Percentiles rank a stretch among this genome's conserved stretches.
phyloP scores from a whole-genome alignment of 139 green algal genomes.

The Chlorella sorokiniana region DNA sequence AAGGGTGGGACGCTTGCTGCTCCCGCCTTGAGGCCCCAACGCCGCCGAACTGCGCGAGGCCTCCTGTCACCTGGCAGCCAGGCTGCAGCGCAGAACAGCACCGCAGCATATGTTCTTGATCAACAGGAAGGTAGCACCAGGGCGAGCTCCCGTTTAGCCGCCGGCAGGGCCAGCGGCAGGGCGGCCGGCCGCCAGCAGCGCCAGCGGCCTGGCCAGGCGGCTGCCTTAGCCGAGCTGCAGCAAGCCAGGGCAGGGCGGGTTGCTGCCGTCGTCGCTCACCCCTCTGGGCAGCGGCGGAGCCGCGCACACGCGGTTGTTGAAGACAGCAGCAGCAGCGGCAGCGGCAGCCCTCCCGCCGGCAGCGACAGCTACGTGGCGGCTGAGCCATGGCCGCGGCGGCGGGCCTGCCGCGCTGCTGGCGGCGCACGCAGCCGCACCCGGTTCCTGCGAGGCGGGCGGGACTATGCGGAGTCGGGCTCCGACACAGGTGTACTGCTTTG shows the following conservation, averaged over 20 bases:
- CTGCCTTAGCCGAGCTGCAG: background rate
- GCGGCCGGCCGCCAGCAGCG: background rate
- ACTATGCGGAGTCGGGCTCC: conserved; percentile 19
- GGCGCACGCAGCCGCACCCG: background rate
- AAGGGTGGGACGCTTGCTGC: too few species aligned
- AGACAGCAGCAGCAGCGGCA: background rate
- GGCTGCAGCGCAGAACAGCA: background rate
- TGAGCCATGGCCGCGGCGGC: background rate
- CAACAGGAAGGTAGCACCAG: too few species aligned
- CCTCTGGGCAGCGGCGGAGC: background rate
- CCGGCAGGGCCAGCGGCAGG: too few species aligned
- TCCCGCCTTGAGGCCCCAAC: too few species aligned
- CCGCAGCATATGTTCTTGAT: too few species aligned
- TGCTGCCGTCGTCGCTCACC: background rate
- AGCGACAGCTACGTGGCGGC: background rate
- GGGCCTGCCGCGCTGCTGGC: background rate
- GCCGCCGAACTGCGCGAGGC: background rate
- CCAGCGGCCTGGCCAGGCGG: background rate
- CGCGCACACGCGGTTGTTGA: background rate
- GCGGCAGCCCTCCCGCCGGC: background rate
- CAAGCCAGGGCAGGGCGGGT: background rate
- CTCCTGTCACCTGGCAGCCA: background rate
- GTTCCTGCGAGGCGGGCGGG: conserved; percentile 2
- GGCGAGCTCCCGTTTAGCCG: too few species aligned
- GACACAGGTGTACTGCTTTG: background rate